A percentile compares a stretch with the other conserved stretches of the same genome.
These are phyloP conservation scores for Cercospora janseana DNA, from an alignment of 2,329 filamentous ascomycete genomes.

Conservation along the genomic window DNA sequence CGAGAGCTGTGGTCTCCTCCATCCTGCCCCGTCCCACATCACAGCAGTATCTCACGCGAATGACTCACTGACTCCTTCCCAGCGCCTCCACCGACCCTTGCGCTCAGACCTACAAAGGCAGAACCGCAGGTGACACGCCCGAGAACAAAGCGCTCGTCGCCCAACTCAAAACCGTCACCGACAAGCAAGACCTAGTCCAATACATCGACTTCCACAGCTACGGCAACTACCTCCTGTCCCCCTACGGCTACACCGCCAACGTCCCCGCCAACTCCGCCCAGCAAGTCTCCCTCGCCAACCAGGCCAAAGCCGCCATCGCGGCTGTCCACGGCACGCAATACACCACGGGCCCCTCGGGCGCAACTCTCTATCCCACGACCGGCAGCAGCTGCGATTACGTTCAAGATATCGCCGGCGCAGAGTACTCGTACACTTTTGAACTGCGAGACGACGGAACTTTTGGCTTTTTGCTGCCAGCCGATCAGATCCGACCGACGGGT, in stretches of 20 bases:
- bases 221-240: slow-evolving; percentile 58
- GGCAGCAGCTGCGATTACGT: slow-evolving; percentile 49
- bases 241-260: slow-evolving; percentile 60
- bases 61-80: too few species aligned
- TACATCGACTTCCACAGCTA: slow-evolving; percentile 67
- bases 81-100: slow-evolving; percentile 55
- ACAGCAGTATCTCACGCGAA: too few species aligned
- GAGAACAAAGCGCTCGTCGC: slow-evolving; percentile 54
- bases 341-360: slow-evolving; percentile 52
- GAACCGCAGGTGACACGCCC: slow-evolving; percentile 45
- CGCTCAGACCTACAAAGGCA: slow-evolving; percentile 48
- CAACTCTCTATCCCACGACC: slow-evolving; percentile 51
- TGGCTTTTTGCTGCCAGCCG: slow-evolving; percentile 52
- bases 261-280: slow-evolving; percentile 48
- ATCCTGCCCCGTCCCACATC: too few species aligned
- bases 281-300: slow-evolving; percentile 52
- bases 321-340: slow-evolving; percentile 52
- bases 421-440: slow-evolving; percentile 51
- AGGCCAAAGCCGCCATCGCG: slow-evolving; percentile 54
- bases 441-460: slow-evolving; percentile 50
- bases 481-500: slow-evolving; percentile 49
- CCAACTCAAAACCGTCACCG: slow-evolving; percentile 47
- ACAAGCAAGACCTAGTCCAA: slow-evolving; percentile 54
- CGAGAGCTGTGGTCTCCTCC: too few species aligned
- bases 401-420: slow-evolving; percentile 43